Percentiles rank a stretch among this genome's conserved stretches.
These are phyloP conservation scores for Hylodesmum podocarpum DNA, from an alignment of 306 rosid genomes.

Conservation along the genomic window DNA sequence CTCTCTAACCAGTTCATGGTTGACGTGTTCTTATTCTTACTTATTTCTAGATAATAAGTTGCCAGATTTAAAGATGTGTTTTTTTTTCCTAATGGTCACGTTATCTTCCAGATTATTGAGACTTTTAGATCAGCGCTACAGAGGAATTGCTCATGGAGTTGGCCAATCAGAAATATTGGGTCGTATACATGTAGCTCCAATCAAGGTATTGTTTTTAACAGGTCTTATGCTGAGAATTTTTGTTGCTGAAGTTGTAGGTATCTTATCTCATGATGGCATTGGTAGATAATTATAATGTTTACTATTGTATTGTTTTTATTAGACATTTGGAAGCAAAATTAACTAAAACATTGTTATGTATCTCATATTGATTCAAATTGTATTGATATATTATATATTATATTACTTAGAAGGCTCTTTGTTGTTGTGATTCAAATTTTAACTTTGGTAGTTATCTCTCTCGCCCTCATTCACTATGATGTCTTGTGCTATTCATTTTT, in stretches of 20 bases:
- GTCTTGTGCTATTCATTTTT: not conserved
- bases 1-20: not conserved
- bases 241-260: not conserved
- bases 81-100: slow-evolving; percentile 22
- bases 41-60: slow-evolving; percentile 3
- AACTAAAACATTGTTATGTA: not conserved
- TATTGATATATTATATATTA: not conserved
- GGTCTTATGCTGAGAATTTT: not conserved
- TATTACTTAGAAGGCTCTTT: not conserved
- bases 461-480: not conserved
- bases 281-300: not conserved
- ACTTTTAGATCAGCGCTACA: slow-evolving; percentile 92
- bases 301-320: not conserved
- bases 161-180: slow-evolving; percentile 98
- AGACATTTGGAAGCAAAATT: not conserved
- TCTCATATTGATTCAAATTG: not conserved
- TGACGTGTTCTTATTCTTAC: not conserved
- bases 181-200: slow-evolving; percentile 93
- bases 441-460: not conserved
- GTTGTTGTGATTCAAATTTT: not conserved
- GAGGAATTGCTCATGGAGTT: slow-evolving; percentile 96
- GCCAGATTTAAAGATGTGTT: slow-evolving; percentile 18
- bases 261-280: not conserved
- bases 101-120: slow-evolving; percentile 74
- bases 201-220: slow-evolving; percentile 63